phyloP scores from a whole-genome alignment of 495 filamentous ascomycete species.

The Sordaria brevicollis region DNA sequence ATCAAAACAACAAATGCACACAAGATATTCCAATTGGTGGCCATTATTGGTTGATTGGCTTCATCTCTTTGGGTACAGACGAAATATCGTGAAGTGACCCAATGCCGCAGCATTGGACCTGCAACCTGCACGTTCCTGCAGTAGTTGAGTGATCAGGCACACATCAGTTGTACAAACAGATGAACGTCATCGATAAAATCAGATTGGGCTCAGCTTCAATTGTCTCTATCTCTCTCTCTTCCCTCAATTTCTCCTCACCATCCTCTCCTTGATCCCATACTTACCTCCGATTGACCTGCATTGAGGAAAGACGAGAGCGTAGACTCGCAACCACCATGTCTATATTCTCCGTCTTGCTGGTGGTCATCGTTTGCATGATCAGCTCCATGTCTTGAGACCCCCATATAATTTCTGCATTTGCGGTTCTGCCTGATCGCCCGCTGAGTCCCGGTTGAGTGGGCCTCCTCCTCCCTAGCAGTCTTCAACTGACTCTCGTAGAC shows the following conservation, averaged over 20 bases:
- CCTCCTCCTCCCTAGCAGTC: conserved; percentile 4
- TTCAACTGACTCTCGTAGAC: not conserved
- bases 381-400: not conserved
- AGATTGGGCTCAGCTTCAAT: not conserved
- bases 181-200: not conserved
- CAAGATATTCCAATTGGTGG: not conserved
- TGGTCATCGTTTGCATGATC: not conserved
- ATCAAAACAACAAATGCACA: not conserved
- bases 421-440: not conserved
- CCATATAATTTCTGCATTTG: not conserved
- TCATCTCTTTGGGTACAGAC: not conserved
- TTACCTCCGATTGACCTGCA: not conserved
- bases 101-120: not conserved
- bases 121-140: not conserved
- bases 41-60: not conserved
- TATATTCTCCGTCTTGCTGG: not conserved
- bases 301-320: not conserved
- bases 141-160: not conserved
- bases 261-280: not conserved
- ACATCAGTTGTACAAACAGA: not conserved
- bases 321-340: not conserved
- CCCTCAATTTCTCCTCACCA: not conserved
- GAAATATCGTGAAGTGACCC: not conserved
- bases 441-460: not conserved
- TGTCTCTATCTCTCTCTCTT: not conserved